These are phyloP conservation scores for Epithele typhae DNA, from an alignment of 768 basidiomycete species.

Conservation along the genomic window DNA sequence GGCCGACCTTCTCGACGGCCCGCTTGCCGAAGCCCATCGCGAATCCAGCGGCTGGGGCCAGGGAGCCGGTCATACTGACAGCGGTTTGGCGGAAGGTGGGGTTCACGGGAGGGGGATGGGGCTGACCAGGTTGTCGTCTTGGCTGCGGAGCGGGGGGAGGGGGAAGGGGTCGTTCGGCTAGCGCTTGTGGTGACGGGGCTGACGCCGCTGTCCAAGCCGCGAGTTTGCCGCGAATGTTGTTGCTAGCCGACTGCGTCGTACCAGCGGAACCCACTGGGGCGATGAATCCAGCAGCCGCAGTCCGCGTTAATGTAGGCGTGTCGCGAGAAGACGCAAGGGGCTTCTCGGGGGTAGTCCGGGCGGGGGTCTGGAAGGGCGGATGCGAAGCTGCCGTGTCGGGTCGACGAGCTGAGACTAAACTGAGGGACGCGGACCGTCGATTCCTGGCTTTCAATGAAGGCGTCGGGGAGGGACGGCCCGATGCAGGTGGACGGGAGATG, in stretches of 20 bases:
- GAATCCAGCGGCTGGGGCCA: conserved; percentile 69
- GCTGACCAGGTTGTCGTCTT: conserved; percentile 15
- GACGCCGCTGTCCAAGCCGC: conserved; percentile 38
- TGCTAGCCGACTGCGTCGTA: conserved; percentile 30
- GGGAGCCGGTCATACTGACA: conserved; percentile 64
- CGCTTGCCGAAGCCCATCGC: conserved; percentile 52
- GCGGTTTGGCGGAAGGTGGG: conserved; percentile 56
- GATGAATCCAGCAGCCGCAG: conserved; percentile 40
- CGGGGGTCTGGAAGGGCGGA: conserved; percentile 1
- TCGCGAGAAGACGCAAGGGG: conserved; percentile 25
- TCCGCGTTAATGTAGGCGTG: conserved; percentile 37
- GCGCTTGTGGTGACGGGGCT: conserved; percentile 18
- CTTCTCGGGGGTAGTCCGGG: conserved; percentile 3
- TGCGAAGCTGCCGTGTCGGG: conserved; percentile 4
- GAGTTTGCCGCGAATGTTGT: conserved; percentile 43
- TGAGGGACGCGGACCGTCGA: conserved; percentile 65
- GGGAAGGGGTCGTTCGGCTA: conserved; percentile 26
- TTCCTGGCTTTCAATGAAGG: conserved; percentile 45
- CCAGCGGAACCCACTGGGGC: conserved; percentile 30
- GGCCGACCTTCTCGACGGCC: conserved; percentile 67
- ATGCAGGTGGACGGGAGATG: conserved; percentile 2
- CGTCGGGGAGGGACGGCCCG: conserved; percentile 36
- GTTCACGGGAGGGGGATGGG: conserved; percentile 16
- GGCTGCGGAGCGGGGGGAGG: conserved; percentile 23
- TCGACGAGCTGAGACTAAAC: conserved; percentile 30